Evolutionary conservation across 192 early-diverging fungal genomes (phyloP).

Genomic region (Rhizophagus clarus): DNA sequence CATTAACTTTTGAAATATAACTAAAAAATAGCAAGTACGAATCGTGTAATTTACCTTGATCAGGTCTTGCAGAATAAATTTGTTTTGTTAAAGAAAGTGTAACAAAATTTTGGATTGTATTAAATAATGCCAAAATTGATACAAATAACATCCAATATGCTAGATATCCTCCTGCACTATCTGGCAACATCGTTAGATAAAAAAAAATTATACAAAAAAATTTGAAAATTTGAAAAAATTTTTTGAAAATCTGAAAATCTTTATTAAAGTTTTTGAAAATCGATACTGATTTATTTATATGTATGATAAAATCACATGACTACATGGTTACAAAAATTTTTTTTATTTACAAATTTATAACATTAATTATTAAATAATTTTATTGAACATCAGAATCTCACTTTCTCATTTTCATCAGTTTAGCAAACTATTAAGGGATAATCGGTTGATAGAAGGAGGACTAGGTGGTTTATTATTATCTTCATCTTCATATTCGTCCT

Average conservation of each 20-base stretch:
- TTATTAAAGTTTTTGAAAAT: too few relatives aligned
- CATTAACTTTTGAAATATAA: slow-evolving; percentile 16
- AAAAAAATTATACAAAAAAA: too few relatives aligned
- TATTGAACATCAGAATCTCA: not conserved
- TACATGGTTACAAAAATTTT: too few relatives aligned
- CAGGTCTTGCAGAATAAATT: slow-evolving; percentile 70
- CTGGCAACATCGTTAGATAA: not conserved
- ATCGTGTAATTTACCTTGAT: slow-evolving; percentile 50
- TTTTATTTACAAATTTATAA: too few relatives aligned
- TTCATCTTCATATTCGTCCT: too few relatives aligned
- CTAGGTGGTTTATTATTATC: too few relatives aligned
- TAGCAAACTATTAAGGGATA: not conserved
- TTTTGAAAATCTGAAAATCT: too few relatives aligned
- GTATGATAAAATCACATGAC: too few relatives aligned
- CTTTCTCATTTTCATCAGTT: not conserved
- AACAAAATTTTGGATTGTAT: slow-evolving; percentile 82
- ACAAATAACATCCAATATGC: slow-evolving; percentile 14
- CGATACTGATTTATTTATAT: too few relatives aligned
- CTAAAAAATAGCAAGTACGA: too few relatives aligned
- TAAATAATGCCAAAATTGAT: slow-evolving; percentile 37
- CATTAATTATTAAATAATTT: not conserved
- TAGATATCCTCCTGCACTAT: not conserved
- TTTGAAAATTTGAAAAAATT: too few relatives aligned
- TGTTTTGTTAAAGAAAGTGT: slow-evolving; percentile 73
- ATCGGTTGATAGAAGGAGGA: not conserved